These are phyloP conservation scores for Apiotrichum veenhuisii DNA, from an alignment of 1,284 basidiomycete genomes.

Conservation along the genomic window DNA sequence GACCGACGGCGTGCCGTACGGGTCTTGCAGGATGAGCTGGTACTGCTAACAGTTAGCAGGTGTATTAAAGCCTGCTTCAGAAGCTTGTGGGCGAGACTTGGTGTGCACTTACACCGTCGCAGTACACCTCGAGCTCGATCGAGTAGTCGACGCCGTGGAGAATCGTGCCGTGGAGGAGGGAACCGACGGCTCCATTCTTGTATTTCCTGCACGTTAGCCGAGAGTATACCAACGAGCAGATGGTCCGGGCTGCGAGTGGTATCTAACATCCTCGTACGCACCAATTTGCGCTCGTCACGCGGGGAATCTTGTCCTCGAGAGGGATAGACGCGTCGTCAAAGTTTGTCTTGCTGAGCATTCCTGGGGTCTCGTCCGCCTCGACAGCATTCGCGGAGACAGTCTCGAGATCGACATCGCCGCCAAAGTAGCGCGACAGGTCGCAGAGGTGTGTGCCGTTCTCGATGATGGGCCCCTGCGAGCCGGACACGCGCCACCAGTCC, in stretches of 20 bases:
- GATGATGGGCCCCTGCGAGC: constrained; percentile 52
- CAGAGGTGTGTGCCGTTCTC: constrained; percentile 55
- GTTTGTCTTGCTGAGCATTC: constrained; percentile 50
- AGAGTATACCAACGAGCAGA: neutral
- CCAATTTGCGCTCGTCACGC: constrained; percentile 50
- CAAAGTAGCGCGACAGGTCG: constrained; percentile 53
- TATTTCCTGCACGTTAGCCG: constrained; percentile 41
- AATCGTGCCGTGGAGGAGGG: constrained; percentile 41
- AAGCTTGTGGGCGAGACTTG: constrained; percentile 22
- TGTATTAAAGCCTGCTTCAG: neutral
- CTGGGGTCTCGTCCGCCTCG: constrained; percentile 50
- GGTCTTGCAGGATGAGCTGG: constrained; percentile 46
- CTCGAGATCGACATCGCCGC: constrained; percentile 54
- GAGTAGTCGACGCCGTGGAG: constrained; percentile 39
- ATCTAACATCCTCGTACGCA: constrained; percentile 24
- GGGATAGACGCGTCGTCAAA: constrained; percentile 52
- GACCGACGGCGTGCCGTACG: constrained; percentile 46
- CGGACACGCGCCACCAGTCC: constrained; percentile 57
- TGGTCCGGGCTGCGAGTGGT: neutral
- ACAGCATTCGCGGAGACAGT: constrained; percentile 47
- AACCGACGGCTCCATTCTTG: constrained; percentile 40
- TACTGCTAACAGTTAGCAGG: constrained; percentile 20
- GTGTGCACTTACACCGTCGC: constrained; percentile 53
- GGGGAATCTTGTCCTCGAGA: constrained; percentile 45
- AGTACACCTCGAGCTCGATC: constrained; percentile 46